Percentiles rank a stretch among this genome's conserved stretches.
phyloP scores from a whole-genome alignment of 768 basidiomycete genomes.

The Leccinum truebloodii region DNA sequence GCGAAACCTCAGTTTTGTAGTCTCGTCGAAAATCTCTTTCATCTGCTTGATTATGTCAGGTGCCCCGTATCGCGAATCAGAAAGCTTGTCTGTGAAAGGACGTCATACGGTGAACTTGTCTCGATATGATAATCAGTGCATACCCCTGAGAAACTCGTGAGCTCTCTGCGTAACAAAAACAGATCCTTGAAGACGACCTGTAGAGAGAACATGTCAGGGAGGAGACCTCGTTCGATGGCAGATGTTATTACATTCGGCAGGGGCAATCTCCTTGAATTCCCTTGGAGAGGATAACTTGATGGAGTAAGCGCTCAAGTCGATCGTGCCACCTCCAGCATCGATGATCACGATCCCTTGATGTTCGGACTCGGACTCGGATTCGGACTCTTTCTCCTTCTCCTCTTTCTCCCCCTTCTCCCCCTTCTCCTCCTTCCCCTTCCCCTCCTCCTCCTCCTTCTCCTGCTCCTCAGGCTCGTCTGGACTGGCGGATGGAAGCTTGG shows the following conservation, averaged over 20 bases:
- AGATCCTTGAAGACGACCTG: slow-evolving; percentile 42
- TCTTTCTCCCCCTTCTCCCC: too few relatives aligned
- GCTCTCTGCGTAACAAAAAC: slow-evolving; percentile 37
- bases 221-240: not conserved
- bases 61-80: slow-evolving; percentile 29
- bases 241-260: slow-evolving; percentile 28
- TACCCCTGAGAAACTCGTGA: slow-evolving; percentile 29
- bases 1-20: slow-evolving; percentile 42
- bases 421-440: too few relatives aligned
- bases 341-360: slow-evolving; percentile 41
- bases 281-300: slow-evolving; percentile 21
- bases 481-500: slow-evolving; percentile 1
- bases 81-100: slow-evolving; percentile 27
- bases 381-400: slow-evolving; percentile 20
- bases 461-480: slow-evolving; percentile 2
- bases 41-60: slow-evolving; percentile 35
- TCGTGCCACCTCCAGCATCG: slow-evolving; percentile 45
- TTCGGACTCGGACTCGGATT: slow-evolving; percentile 37
- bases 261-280: slow-evolving; percentile 37
- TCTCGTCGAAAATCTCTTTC: slow-evolving; percentile 35
- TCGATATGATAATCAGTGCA: not conserved
- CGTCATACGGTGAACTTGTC: not conserved
- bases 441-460: not conserved
- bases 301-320: slow-evolving; percentile 40
- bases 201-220: slow-evolving; percentile 14